A percentile compares a stretch with the other conserved stretches of the same genome.
phyloP scores from a whole-genome alignment of 2,329 filamentous ascomycete genomes.

The Fusarium temperatum region DNA sequence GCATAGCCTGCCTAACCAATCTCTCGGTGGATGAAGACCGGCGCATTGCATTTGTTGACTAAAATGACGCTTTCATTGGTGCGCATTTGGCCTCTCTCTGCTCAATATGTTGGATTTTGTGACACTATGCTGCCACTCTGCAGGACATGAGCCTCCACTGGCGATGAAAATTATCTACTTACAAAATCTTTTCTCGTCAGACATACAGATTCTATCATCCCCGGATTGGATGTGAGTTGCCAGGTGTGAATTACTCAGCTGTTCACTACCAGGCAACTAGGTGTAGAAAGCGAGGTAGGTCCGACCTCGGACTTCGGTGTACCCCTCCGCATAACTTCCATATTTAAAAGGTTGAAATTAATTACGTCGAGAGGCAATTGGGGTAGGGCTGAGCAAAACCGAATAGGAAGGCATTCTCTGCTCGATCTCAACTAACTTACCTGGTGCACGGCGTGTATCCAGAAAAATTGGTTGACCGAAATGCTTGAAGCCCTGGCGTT shows the following conservation, averaged over 20 bases:
- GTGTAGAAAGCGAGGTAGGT: slow-evolving; percentile 27
- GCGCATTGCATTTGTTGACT: slow-evolving; percentile 32
- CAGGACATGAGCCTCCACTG: slow-evolving; percentile 11
- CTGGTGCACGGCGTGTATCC: background rate
- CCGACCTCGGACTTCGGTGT: slow-evolving; percentile 42
- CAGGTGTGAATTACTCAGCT: slow-evolving; percentile 17
- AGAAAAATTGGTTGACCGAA: slow-evolving; percentile 1
- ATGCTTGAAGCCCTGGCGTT: slow-evolving; percentile 1
- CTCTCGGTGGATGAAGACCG: slow-evolving; percentile 31
- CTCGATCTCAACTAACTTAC: background rate
- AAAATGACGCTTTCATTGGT: slow-evolving; percentile 39
- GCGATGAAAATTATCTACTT: slow-evolving; percentile 1
- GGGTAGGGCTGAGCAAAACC: slow-evolving; percentile 36
- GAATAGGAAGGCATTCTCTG: slow-evolving; percentile 30
- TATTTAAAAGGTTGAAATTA: slow-evolving; percentile 12
- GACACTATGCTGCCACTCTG: slow-evolving; percentile 5
- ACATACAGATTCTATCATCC: background rate
- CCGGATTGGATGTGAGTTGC: slow-evolving; percentile 10
- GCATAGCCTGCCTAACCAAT: slow-evolving; percentile 26
- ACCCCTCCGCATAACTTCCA: slow-evolving; percentile 22
- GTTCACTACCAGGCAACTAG: background rate
- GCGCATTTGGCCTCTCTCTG: slow-evolving; percentile 38
- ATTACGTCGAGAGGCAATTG: slow-evolving; percentile 11
- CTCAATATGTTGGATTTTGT: slow-evolving; percentile 22
- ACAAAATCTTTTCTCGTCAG: slow-evolving; percentile 8